Percentiles rank a stretch among this genome's conserved stretches.
These are phyloP conservation scores for Circinella umbellata DNA, from an alignment of 371 early-diverging fungal species.

Conservation along the genomic window DNA sequence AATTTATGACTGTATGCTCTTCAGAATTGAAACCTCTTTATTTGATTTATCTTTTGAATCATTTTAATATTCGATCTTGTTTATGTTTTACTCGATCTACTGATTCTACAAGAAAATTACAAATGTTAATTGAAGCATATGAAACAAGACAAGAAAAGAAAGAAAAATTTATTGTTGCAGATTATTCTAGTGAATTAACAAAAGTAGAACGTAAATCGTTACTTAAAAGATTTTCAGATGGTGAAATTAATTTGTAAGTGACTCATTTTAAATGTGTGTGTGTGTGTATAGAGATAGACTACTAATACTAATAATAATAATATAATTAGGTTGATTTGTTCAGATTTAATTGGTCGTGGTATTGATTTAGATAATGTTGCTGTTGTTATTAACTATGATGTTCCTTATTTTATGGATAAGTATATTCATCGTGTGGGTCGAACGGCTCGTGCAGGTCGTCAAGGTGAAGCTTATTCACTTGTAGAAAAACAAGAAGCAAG, in stretches of 20 bases:
- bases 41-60: constrained; percentile 78
- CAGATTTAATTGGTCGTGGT: constrained; percentile 96
- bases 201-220: constrained; percentile 67
- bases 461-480: constrained; percentile 88
- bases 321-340: constrained; percentile 74
- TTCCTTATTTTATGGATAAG: constrained; percentile 85
- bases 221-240: constrained; percentile 72
- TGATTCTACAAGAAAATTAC: constrained; percentile 82
- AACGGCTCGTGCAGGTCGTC: constrained; percentile 95
- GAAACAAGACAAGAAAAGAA: constrained; percentile 32
- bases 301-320: neutral
- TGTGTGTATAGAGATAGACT: neutral
- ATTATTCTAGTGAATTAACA: constrained; percentile 86
- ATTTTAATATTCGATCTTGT: constrained; percentile 65
- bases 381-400: constrained; percentile 94
- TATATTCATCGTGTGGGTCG: constrained; percentile 99
- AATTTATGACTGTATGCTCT: constrained; percentile 69
- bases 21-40: constrained; percentile 75
- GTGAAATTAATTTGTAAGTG: constrained; percentile 66
- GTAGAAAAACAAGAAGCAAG: constrained; percentile 82
- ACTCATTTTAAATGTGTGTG: neutral
- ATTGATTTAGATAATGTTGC: constrained; percentile 89
- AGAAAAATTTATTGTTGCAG: constrained; percentile 59
- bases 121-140: constrained; percentile 69
- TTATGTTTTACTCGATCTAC: constrained; percentile 90